Evolutionary conservation across 2,329 filamentous ascomycete species (phyloP), one percentile per base, ranked within the genome.

Genomic region (Lachnellula subtilissima): DNA sequence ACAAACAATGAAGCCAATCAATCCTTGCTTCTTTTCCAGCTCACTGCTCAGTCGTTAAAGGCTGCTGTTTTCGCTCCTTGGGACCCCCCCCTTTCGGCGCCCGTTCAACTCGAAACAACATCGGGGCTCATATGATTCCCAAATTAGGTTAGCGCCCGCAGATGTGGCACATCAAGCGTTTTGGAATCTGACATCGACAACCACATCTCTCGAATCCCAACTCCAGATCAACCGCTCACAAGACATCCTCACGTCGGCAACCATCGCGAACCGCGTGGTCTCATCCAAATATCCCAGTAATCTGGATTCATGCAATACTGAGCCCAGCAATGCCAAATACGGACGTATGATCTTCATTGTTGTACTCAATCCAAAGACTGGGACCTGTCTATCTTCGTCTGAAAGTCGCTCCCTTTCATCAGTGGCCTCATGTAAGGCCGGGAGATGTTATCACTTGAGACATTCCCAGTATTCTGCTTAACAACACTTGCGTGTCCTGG

Each of bases 81-180:
- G 45, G 1, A 11, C 11, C 14, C 8, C 45, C 11, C 19, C 12
- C 3, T 17, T 14, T 57, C 28, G 28, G 28, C 28, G 8, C 28
- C 9, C 28, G 28, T 32, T 32, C 49, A 57, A 60, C 52, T 55
- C 54, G 57, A 57, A 57, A 60, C 57, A 57, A 53, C 55, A 53
- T 53, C n/a, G 5, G 25, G 25, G 25, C 25, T 25, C 25, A 25
- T 25, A 25, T 15, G 47, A 23, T 45, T 3, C 23, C 52, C 45
- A 28, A 48, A 48, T 22, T 12, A 46, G 14, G 45, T 14, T 32
- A 28, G 45, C 22, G 3, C 45, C 5, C 17, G 45, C 14, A 7
- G 22, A 9, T 28, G 22, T 52, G 39, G 39, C 50, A 42, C 23
- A 39, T 25, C 15, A 25, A 53, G 43, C 42, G 23, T 53, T 45